These are phyloP conservation scores for Echium plantagineum DNA, from an alignment of 257 asterid species.

Conservation along the genomic window DNA sequence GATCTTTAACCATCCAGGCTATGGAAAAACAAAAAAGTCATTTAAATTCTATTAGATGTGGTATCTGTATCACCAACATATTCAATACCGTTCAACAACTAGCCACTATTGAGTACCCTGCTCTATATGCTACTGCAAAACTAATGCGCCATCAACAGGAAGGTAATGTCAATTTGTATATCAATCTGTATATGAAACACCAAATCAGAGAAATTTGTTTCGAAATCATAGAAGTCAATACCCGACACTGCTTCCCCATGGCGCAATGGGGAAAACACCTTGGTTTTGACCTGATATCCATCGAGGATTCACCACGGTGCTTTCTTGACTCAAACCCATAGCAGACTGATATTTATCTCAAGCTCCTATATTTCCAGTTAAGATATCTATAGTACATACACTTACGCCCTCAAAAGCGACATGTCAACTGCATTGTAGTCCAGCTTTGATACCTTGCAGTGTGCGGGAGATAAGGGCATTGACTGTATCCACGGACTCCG, in stretches of 20 bases:
- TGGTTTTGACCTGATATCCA: no score
- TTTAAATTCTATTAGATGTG: no score
- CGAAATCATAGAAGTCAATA: conserved; percentile 55
- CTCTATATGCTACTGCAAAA: no score
- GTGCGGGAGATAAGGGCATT: conserved; percentile 53
- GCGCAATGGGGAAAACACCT: neutral
- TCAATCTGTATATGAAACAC: neutral
- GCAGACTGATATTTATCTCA: neutral
- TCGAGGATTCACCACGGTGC: conserved; percentile 56
- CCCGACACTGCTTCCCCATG: conserved; percentile 52
- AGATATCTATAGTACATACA: neutral
- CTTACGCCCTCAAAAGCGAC: neutral
- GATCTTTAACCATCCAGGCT: no score
- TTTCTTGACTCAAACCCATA: conserved; percentile 55
- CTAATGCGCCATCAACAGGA: no score
- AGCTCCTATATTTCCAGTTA: neutral
- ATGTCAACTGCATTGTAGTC: conserved; percentile 31
- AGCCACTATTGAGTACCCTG: no score
- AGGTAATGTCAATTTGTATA: no score
- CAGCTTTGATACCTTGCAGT: conserved; percentile 39
- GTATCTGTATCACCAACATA: no score
- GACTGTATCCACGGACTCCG: conserved; percentile 55
- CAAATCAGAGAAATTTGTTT: conserved; percentile 10
- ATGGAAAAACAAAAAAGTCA: no score
- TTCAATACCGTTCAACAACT: no score